phyloP scores from a whole-genome alignment of 352 stramenopile species.

The Globisporangium polare region DNA sequence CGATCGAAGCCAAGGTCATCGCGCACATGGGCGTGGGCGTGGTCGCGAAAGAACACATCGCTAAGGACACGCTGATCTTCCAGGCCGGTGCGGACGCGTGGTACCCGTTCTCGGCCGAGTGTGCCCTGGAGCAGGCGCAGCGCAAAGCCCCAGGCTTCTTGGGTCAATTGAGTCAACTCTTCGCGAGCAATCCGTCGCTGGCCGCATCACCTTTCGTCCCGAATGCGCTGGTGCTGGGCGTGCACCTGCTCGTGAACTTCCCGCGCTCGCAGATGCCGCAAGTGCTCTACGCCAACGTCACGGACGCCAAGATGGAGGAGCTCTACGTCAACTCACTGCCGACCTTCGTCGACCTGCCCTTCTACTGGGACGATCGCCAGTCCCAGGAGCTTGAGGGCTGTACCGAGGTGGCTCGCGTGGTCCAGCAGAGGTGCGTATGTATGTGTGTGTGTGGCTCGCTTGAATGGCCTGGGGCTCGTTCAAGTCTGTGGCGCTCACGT shows the following conservation, averaged over 20 bases:
- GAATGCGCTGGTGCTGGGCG: slow-evolving; percentile 60
- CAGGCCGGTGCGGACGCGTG: slow-evolving; percentile 50
- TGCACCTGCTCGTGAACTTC: slow-evolving; percentile 66
- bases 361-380: slow-evolving; percentile 64
- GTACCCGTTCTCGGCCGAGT: slow-evolving; percentile 75
- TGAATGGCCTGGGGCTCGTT: not conserved
- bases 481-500: not conserved
- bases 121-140: slow-evolving; percentile 52
- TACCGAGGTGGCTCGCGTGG: slow-evolving; percentile 45
- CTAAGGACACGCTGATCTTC: slow-evolving; percentile 61
- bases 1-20: slow-evolving; percentile 42
- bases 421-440: slow-evolving; percentile 42
- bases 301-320: slow-evolving; percentile 27
- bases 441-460: slow-evolving; percentile 10
- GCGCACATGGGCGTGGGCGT: slow-evolving; percentile 66
- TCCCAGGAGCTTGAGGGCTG: slow-evolving; percentile 62
- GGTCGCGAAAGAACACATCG: slow-evolving; percentile 45
- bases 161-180: slow-evolving; percentile 43
- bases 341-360: slow-evolving; percentile 51
- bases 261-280: slow-evolving; percentile 25
- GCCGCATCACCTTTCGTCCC: slow-evolving; percentile 43
- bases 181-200: slow-evolving; percentile 30
- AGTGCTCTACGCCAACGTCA: slow-evolving; percentile 15
- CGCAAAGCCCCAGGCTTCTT: slow-evolving; percentile 65
- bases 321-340: slow-evolving; percentile 62